phyloP scores from a whole-genome alignment of 768 basidiomycete genomes.

The Dendrothele bispora region DNA sequence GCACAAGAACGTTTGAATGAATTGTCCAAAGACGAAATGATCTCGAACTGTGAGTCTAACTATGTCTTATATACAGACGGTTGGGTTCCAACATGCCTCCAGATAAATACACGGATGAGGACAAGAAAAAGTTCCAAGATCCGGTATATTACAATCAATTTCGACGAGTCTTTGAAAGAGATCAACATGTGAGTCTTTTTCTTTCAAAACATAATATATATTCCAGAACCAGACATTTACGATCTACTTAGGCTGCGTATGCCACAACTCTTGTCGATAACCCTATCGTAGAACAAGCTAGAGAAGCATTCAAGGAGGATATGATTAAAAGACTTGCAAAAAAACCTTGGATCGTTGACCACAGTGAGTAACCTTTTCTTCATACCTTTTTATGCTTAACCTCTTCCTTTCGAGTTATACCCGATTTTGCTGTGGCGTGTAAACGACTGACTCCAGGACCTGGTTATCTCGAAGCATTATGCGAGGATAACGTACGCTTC shows the following conservation, averaged over 20 bases:
- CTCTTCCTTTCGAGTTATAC: constrained; percentile 43
- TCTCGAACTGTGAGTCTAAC: constrained; percentile 41
- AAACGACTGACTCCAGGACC: constrained; percentile 67
- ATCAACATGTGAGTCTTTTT: constrained; percentile 43
- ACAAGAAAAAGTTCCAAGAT: constrained; percentile 49
- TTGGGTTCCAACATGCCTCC: not conserved
- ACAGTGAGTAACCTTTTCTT: constrained; percentile 32
- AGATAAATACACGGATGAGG: constrained; percentile 53
- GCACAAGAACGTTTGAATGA: constrained; percentile 37
- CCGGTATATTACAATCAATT: constrained; percentile 47
- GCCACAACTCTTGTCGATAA: constrained; percentile 41
- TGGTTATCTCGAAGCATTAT: constrained; percentile 66
- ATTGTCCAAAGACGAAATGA: constrained; percentile 33
- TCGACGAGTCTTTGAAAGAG: constrained; percentile 46
- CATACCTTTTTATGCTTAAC: not conserved
- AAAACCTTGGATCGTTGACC: constrained; percentile 62
- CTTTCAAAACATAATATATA: not conserved
- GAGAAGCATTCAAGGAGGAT: constrained; percentile 35
- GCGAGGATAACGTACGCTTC: constrained; percentile 52
- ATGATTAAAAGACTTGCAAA: constrained; percentile 53
- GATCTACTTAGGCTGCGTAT: constrained; percentile 29
- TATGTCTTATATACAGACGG: not conserved
- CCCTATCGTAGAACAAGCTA: constrained; percentile 34
- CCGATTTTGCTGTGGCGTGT: constrained; percentile 58
- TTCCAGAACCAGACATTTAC: constrained; percentile 16